Evolutionary conservation across 345 rosid genomes (phyloP).

Genomic region (Ailanthus altissimus): DNA sequence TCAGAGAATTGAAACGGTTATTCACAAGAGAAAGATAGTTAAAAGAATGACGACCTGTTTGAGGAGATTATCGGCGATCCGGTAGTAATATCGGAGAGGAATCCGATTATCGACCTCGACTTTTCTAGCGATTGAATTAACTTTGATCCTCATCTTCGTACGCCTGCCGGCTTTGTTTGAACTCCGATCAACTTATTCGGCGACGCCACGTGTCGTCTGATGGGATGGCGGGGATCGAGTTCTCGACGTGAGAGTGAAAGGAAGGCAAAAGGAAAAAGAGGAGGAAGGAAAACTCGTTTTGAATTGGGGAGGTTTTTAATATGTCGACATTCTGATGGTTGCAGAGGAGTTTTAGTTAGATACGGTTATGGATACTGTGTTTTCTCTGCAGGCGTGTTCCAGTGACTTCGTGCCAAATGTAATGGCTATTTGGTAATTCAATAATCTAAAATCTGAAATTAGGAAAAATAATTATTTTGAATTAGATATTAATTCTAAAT

Average conservation of each 20-base stretch:
- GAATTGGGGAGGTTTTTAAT: background rate
- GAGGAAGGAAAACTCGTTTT: slow-evolving; percentile 22
- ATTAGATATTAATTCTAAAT: too few relatives aligned
- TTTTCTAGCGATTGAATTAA: slow-evolving; percentile 53
- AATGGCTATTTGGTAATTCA: background rate
- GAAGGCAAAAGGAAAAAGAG: too few relatives aligned
- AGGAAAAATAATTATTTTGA: too few relatives aligned
- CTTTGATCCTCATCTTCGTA: slow-evolving; percentile 60
- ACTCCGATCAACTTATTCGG: slow-evolving; percentile 23
- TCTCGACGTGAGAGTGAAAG: slow-evolving; percentile 24
- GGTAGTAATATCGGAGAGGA: slow-evolving; percentile 71
- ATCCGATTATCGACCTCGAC: slow-evolving; percentile 85
- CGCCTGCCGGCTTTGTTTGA: background rate
- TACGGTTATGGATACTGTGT: background rate
- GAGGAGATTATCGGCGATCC: slow-evolving; percentile 93
- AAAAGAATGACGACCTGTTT: slow-evolving; percentile 53
- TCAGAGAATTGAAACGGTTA: slow-evolving; percentile 2
- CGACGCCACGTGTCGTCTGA: slow-evolving; percentile 4
- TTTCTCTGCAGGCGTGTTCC: background rate
- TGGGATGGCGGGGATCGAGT: slow-evolving; percentile 12
- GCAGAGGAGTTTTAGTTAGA: background rate
- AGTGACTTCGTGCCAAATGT: background rate
- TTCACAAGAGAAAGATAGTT: background rate
- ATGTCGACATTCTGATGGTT: slow-evolving; percentile 35
- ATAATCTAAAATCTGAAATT: too few relatives aligned